These are phyloP conservation scores for Cryptococcus deneoformans DNA, from an alignment of 1,284 basidiomycete species.

Conservation along the genomic window DNA sequence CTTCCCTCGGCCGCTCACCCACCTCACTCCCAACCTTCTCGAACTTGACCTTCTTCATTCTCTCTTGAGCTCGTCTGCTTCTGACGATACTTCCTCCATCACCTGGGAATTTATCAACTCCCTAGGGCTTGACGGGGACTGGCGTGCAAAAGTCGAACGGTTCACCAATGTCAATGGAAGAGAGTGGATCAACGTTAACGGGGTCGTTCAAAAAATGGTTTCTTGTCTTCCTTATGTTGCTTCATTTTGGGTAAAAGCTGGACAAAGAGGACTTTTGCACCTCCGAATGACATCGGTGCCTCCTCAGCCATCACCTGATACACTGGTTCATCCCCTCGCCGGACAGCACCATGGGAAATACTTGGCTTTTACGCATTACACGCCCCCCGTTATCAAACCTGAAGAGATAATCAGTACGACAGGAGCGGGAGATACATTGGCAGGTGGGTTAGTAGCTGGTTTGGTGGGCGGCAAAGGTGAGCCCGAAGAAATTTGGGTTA, in stretches of 20 bases:
- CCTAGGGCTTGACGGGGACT: constrained; percentile 62
- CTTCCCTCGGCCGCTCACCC: constrained; percentile 54
- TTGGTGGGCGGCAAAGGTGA: constrained; percentile 17
- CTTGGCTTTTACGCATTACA: constrained; percentile 65
- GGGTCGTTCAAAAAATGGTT: constrained; percentile 73
- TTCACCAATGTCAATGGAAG: constrained; percentile 56
- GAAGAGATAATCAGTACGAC: constrained; percentile 69
- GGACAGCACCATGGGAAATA: constrained; percentile 12
- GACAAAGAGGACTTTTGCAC: constrained; percentile 54
- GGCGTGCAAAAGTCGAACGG: constrained; percentile 62
- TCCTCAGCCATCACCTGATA: background rate
- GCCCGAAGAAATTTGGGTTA: constrained; percentile 24
- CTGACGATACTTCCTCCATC: background rate
- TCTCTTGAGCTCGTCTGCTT: constrained; percentile 5
- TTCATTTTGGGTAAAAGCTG: constrained; percentile 78
- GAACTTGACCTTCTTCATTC: constrained; percentile 70
- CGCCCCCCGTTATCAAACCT: constrained; percentile 55
- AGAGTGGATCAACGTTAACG: constrained; percentile 63
- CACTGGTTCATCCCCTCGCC: constrained; percentile 7
- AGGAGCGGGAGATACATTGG: constrained; percentile 86
- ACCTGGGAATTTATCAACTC: constrained; percentile 54
- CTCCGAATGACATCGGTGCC: constrained; percentile 20
- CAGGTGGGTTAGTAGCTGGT: constrained; percentile 61
- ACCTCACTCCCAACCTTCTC: constrained; percentile 72
- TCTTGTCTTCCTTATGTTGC: constrained; percentile 76